Evolutionary conservation across 306 rosid genomes (phyloP), one percentile per base, ranked within the genome.

Genomic region (Prunus salicina): DNA sequence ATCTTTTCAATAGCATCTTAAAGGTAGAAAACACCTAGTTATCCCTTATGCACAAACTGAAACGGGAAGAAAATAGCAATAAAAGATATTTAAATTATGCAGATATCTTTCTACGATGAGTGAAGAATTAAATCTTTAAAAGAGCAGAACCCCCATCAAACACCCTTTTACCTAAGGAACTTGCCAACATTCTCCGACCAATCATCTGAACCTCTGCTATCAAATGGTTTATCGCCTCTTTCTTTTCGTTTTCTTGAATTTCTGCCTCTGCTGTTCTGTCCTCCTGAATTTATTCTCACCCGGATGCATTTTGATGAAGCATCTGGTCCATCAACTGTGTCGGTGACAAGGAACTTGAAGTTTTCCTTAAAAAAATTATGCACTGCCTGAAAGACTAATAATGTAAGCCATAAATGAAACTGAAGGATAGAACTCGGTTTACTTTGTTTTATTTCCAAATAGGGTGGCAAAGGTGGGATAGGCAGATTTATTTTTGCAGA

Each of bases 221-320:
- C 98, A 84, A 90, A 95, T 41, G 97, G 96, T 55, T 84, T 92
- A 74, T 76, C 91, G 32, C 85, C 91, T 79, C 96, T 89, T 76
- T 87, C 93, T 88, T 95, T 95, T 64, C 96, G 90, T 74, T 95
- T 95, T 84, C 71, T 92, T 32, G 90, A 89, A 82, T 86, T 82
- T 63, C 82, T 87, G 24, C 89, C 95, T 64, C 76, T 83, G 60
- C 73, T 84, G 71, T 79, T 87, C 73, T 82, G 81, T 41, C 78
- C 87, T 63, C 89, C 85, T 25, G 89, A 87, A 84, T 88, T 86
- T 68, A 86, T 74, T 75, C 98, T 92, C 78, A 95, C 95, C 8
- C 97, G 97, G 51, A 95, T 93, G 78, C 96, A 95, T 84, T 95
- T 95, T 74, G 93, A 90, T 56, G 93, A 86, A 75, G 91, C 83